Evolutionary conservation across 768 basidiomycete species (phyloP).

Genomic region (Postia placenta): DNA sequence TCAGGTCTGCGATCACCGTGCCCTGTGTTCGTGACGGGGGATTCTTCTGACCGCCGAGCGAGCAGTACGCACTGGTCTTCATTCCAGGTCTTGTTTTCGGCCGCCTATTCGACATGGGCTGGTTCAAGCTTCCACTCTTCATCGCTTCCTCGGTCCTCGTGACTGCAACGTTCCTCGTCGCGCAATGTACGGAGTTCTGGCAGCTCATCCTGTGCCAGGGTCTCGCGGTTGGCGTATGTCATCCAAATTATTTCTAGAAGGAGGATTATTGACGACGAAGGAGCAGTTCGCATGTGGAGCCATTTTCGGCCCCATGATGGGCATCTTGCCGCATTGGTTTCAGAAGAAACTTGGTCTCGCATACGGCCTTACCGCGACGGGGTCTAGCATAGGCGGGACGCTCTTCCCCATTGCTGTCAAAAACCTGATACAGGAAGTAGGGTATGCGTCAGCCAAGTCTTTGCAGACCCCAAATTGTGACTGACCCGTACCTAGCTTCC

Average conservation of each 20-base stretch:
- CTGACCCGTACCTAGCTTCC: slow-evolving; percentile 42
- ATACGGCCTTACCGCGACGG: slow-evolving; percentile 56
- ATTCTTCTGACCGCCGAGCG: not conserved
- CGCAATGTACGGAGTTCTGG: slow-evolving; percentile 71
- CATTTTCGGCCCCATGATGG: slow-evolving; percentile 56
- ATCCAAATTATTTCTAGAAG: too few species aligned
- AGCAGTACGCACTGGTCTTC: slow-evolving; percentile 59
- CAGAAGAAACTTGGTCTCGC: slow-evolving; percentile 48
- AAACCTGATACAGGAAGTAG: slow-evolving; percentile 46
- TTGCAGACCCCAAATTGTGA: not conserved
- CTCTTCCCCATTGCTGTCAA: slow-evolving; percentile 58
- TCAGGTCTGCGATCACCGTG: slow-evolving; percentile 50
- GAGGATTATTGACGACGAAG: too few species aligned
- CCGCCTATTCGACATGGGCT: slow-evolving; percentile 69
- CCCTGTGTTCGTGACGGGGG: too few species aligned
- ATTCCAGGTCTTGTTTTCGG: slow-evolving; percentile 59
- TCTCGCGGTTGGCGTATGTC: slow-evolving; percentile 53
- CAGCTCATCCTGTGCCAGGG: slow-evolving; percentile 76
- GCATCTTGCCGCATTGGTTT: slow-evolving; percentile 71
- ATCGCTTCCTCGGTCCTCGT: slow-evolving; percentile 46
- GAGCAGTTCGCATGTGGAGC: slow-evolving; percentile 35
- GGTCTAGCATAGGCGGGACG: slow-evolving; percentile 65
- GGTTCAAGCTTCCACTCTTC: slow-evolving; percentile 46
- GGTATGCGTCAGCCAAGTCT: slow-evolving; percentile 32
- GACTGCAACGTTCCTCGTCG: slow-evolving; percentile 54